Conservation (phyloP, 1,284 basidiomycete genomes). For the Chalciporus piperatoides region DNA sequence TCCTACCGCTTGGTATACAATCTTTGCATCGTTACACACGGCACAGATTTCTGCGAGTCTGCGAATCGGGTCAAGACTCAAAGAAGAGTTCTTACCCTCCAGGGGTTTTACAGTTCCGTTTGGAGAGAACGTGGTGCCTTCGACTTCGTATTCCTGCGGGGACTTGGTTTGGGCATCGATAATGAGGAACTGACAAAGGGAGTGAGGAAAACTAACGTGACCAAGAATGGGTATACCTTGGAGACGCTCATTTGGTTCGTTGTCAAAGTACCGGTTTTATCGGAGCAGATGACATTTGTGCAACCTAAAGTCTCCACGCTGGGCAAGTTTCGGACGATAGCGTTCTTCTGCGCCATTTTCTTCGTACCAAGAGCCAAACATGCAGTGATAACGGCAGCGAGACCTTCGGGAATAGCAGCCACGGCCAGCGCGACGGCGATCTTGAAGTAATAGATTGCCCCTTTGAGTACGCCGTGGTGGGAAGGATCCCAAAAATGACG, state of each 20-base stretch:
- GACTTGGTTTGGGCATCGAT: slow-evolving; percentile 53
- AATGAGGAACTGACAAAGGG: slow-evolving; percentile 61
- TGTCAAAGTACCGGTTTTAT: slow-evolving; percentile 95
- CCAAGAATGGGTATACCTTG: slow-evolving; percentile 46
- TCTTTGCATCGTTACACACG: slow-evolving; percentile 91
- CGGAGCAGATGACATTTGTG: slow-evolving; percentile 95
- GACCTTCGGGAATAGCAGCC: slow-evolving; percentile 93
- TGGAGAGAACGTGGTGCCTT: slow-evolving; percentile 89
- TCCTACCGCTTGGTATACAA: slow-evolving; percentile 78
- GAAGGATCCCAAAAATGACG: slow-evolving; percentile 91
- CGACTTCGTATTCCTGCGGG: slow-evolving; percentile 73
- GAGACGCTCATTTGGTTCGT: slow-evolving; percentile 97
- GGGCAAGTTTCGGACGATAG: slow-evolving; percentile 93
- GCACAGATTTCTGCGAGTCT: slow-evolving; percentile 85
- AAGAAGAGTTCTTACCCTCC: slow-evolving; percentile 58
- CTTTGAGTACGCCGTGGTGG: slow-evolving; percentile 85
- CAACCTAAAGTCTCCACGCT: slow-evolving; percentile 95
- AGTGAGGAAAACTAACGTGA: slow-evolving; percentile 10
- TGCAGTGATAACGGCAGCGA: slow-evolving; percentile 96
- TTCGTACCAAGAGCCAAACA: slow-evolving; percentile 93
- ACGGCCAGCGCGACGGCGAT: slow-evolving; percentile 96
- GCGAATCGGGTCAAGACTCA: slow-evolving; percentile 70
- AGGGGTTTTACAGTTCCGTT: slow-evolving; percentile 66
- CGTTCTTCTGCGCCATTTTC: slow-evolving; percentile 98
- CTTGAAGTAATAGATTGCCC: slow-evolving; percentile 97